Evolutionary conservation across 2,329 filamentous ascomycete genomes (phyloP), one percentile per base, ranked within the genome.

Genomic region (Talaromyces sp.): DNA sequence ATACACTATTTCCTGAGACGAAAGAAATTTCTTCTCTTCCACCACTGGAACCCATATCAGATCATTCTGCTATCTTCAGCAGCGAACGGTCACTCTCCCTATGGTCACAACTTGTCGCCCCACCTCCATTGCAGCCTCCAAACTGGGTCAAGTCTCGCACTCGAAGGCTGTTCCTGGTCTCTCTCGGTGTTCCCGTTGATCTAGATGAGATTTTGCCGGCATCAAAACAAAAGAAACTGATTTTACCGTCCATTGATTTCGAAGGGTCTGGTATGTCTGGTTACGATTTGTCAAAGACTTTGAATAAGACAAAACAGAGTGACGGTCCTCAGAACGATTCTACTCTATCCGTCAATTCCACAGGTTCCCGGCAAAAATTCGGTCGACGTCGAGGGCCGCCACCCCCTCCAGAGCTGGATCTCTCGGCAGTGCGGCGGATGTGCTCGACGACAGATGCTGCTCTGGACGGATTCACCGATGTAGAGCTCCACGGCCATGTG

Each of bases 61-160:
- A 77, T 68, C 71, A 74, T 57, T 75, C 78, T 42, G 73, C 89
- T 52, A 84, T 92, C 57, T 95, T 97, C 76, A 86, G 91, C 59
- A 96, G 91, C 47, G 89, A 92, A 58, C 87, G 93, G 62, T 96
- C 91, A 64, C 88, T 91, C 60, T 97, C 95, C 0, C 82, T 99
- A 36, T 99, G 95, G 95, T 92, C 93, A 47, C 95, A 99, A 78
- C 86, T 99, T 4, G 92, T 97, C 32, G 93, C 93, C 2, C 93
- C 95, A 22, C 95, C 95, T 1, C 93, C 95, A 2, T 85, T 99
- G 42, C 92, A 96, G 70, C 95, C 95, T 6, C 93, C 95, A 0
- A 95, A 99, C 75, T 99, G 95, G 95, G 96, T 97, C 62, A 91
- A 95, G 65, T 96, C 92, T 58, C 91, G 93, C 57, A 99, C 96